Percentiles rank a stretch among this genome's conserved stretches.
These are phyloP conservation scores for Dalbergia oliveri DNA, from an alignment of 306 rosid genomes.

Conservation along the genomic window DNA sequence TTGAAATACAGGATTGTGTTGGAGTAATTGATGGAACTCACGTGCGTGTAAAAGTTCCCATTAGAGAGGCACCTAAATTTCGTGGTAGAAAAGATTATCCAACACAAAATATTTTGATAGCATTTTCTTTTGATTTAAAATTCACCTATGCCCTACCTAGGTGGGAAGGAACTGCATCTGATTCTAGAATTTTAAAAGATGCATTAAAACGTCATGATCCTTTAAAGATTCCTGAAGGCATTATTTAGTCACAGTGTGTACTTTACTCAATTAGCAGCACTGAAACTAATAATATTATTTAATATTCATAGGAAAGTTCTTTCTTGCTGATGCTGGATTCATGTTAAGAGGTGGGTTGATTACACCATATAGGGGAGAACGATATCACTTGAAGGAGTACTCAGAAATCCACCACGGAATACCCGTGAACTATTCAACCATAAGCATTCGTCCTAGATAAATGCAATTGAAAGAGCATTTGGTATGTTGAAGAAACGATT, in stretches of 20 bases:
- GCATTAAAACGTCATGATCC: not conserved
- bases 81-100: too few relatives aligned
- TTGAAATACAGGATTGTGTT: too few relatives aligned
- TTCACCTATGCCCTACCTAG: too few relatives aligned
- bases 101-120: conserved; percentile 23
- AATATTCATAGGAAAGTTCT: conserved; percentile 4
- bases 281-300: too few relatives aligned
- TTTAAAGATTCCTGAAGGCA: conserved; percentile 12
- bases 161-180: too few relatives aligned
- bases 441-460: not conserved
- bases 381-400: not conserved
- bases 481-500: not conserved
- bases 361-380: conserved; percentile 8
- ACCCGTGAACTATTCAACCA: not conserved
- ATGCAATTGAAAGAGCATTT: conserved; percentile 1
- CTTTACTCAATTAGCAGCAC: too few relatives aligned
- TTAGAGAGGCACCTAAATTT: too few relatives aligned
- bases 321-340: not conserved
- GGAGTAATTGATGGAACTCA: too few relatives aligned
- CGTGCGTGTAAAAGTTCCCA: too few relatives aligned
- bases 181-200: not conserved
- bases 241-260: too few relatives aligned
- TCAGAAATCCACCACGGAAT: not conserved
- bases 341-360: conserved; percentile 2
- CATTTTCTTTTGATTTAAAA: too few relatives aligned